Evolutionary conservation across 495 filamentous ascomycete species (phyloP).

Genomic region (Thozetella sp.): DNA sequence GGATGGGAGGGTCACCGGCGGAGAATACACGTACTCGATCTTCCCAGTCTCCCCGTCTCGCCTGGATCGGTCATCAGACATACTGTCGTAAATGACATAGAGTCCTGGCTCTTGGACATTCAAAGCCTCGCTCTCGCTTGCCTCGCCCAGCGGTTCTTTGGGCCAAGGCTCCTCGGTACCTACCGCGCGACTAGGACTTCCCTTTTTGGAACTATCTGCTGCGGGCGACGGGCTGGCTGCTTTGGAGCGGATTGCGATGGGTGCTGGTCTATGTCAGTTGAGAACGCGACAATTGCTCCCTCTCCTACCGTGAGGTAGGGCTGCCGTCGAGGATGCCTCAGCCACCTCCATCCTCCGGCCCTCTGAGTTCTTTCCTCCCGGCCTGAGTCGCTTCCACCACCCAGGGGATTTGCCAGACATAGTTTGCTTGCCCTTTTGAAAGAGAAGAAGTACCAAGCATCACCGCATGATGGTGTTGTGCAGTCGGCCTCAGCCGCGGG

Average conservation of each 20-base stretch:
- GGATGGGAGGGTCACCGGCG: neutral
- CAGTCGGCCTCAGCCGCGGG: neutral
- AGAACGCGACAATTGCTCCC: neutral
- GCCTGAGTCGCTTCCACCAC: neutral
- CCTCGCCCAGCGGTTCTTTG: neutral
- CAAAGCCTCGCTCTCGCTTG: neutral
- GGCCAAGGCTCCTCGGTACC: neutral
- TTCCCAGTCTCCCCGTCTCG: neutral
- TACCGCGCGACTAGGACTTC: neutral
- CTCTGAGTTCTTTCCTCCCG: neutral
- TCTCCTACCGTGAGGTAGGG: neutral
- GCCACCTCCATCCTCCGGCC: neutral
- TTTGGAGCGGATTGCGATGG: neutral
- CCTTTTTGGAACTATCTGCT: neutral
- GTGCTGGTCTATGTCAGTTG: neutral
- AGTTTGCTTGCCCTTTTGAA: neutral
- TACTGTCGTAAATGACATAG: neutral
- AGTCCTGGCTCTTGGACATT: neutral
- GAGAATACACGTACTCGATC: neutral
- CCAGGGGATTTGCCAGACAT: neutral
- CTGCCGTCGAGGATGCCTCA: neutral
- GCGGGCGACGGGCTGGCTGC: neutral
- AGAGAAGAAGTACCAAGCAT: neutral
- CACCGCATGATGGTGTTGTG: neutral
- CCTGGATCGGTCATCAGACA: neutral